phyloP scores from a whole-genome alignment of 2,329 filamentous ascomycete species.

The Neospermospora avenae region DNA sequence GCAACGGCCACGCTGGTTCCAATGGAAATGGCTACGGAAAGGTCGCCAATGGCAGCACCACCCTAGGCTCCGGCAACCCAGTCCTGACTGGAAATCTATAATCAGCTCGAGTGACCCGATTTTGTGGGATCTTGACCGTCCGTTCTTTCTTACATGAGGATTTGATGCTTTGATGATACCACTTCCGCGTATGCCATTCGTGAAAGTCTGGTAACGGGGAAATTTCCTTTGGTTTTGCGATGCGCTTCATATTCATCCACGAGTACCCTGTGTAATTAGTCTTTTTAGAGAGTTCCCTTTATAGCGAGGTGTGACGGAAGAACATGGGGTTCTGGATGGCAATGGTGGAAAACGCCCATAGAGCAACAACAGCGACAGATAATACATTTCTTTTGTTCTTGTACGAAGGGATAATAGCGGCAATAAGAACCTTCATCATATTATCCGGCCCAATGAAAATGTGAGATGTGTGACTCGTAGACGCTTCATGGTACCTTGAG shows the following conservation, averaged over 20 bases:
- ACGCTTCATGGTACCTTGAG: background rate
- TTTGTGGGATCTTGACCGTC: background rate
- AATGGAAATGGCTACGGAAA: constrained; percentile 11
- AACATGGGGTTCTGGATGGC: background rate
- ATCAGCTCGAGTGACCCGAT: background rate
- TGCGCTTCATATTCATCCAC: background rate
- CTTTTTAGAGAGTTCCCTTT: background rate
- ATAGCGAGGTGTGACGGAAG: constrained; percentile 1
- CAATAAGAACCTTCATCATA: constrained; percentile 1
- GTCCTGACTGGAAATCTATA: constrained; percentile 23
- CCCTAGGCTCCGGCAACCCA: constrained; percentile 26
- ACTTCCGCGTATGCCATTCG: constrained; percentile 18
- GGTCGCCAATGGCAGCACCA: constrained; percentile 16
- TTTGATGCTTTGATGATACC: constrained; percentile 26
- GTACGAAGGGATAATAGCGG: constrained; percentile 7
- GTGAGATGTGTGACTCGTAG: background rate
- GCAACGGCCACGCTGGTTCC: background rate
- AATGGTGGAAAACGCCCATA: background rate
- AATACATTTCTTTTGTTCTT: background rate
- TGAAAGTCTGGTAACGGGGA: background rate
- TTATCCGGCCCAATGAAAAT: background rate
- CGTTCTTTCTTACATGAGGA: constrained; percentile 13
- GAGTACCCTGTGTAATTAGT: constrained; percentile 15
- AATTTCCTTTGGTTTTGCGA: background rate
- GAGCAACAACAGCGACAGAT: constrained; percentile 1